Evolutionary conservation across 2,329 filamentous ascomycete species (phyloP).

Genomic region (Xylariaceae sp.): DNA sequence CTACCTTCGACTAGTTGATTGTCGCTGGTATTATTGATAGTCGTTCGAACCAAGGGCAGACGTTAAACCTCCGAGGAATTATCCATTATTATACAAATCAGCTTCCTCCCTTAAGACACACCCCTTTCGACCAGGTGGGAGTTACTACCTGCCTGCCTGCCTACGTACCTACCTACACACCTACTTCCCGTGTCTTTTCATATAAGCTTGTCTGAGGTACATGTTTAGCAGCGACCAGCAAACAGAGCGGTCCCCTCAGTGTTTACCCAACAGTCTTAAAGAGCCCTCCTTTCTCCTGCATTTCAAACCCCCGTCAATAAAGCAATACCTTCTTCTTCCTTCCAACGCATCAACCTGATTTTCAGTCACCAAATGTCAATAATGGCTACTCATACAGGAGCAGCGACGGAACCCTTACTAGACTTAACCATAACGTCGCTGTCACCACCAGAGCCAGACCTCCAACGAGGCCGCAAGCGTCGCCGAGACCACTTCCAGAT

Average conservation of each 20-base stretch:
- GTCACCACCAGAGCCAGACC: constrained; percentile 31
- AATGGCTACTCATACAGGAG: constrained; percentile 23
- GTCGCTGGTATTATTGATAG: constrained; percentile 1
- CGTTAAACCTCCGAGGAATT: constrained; percentile 13
- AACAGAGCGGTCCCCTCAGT: background rate
- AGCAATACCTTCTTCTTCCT: background rate
- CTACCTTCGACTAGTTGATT: constrained; percentile 17
- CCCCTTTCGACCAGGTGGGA: background rate
- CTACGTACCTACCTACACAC: background rate
- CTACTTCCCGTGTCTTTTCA: background rate
- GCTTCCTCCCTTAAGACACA: constrained; percentile 7
- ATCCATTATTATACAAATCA: constrained; percentile 10
- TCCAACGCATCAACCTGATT: background rate
- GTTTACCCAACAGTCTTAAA: background rate
- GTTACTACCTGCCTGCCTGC: background rate
- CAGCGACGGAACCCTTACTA: constrained; percentile 21
- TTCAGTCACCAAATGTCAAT: constrained; percentile 1
- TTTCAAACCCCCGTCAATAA: background rate
- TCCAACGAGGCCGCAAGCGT: constrained; percentile 35
- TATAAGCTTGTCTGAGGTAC: constrained; percentile 3
- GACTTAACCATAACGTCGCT: constrained; percentile 25
- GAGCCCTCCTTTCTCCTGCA: background rate
- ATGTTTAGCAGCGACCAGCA: background rate
- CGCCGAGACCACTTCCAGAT: constrained; percentile 31
- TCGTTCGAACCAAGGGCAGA: constrained; percentile 3